Percentiles rank a stretch among this genome's conserved stretches.
Conservation (phyloP, 495 filamentous ascomycete genomes). For the Hypoxylon crocopeplum region DNA sequence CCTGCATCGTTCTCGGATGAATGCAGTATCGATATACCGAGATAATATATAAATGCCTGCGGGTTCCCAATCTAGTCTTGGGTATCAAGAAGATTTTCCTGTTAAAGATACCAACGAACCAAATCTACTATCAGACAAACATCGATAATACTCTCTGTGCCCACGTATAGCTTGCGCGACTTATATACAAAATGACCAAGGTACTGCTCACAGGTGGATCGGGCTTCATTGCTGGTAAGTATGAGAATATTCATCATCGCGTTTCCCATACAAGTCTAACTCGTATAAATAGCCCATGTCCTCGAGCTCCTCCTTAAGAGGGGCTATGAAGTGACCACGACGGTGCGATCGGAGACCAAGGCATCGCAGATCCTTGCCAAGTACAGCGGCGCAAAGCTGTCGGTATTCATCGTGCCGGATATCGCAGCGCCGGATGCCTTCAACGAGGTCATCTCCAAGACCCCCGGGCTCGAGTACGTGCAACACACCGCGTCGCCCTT, state of each 20-base stretch:
- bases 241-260: no score
- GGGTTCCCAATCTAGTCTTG: not conserved
- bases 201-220: constrained; percentile 65
- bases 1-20: constrained; percentile 21
- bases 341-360: constrained; percentile 81
- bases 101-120: no score
- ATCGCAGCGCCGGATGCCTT: constrained; percentile 74
- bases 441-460: no score
- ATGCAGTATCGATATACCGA: constrained; percentile 11
- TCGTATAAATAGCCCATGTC: constrained; percentile 82
- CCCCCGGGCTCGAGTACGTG: no score
- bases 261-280: no score
- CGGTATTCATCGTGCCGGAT: constrained; percentile 81
- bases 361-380: constrained; percentile 74
- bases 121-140: no score
- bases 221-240: constrained; percentile 61
- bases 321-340: constrained; percentile 79
- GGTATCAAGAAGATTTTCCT: no score
- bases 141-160: no score
- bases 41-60: not conserved
- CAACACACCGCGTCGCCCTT: no score
- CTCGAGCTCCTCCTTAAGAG: constrained; percentile 74
- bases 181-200: constrained; percentile 67
- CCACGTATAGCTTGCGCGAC: no score
- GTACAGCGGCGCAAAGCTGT: constrained; percentile 70